Evolutionary conservation across 2,329 filamentous ascomycete genomes (phyloP), one percentile per base, ranked within the genome.

Genomic region (Cytospora piceicola): DNA sequence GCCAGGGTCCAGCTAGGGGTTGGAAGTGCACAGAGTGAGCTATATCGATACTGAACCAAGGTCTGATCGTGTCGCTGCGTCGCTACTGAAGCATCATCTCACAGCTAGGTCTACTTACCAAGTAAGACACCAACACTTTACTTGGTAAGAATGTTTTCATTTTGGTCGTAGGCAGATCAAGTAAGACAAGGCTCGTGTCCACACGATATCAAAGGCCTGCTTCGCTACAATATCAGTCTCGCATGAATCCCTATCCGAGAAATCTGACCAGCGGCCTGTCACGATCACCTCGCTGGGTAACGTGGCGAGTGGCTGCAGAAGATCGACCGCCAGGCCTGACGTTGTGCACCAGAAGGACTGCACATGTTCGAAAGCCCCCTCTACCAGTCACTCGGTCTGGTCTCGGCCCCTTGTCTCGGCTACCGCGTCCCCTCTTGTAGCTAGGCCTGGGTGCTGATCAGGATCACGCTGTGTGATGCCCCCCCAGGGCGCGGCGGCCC

Each of bases 271-370:
- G 39, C 27, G 51, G 36, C 34, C 39, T 63, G 39, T 27, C 42
- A 46, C 56, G 34, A 32, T 14, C 42, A 39, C 22, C 55, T 65
- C 59, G 55, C 29, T 60, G 63, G 61, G 58, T 27, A 55, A 49
- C 54, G 32, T 66, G 63, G 55, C 29, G 27, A 58, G 62, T 64
- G 62, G 62, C 62, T 64, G 62, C 62, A 64, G 61, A 46, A 52
- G 61, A 42, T 61, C 58, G 58, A 51, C 53, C 46, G 53, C 61
- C 42, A 61, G 55, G 49, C 51, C 34, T 42, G 17, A 64, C 58
- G 65, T 56, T 27, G 65, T 67, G 65, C 46, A 58, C 46, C 61
- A 65, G 65, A 67, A 65, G 56, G 55, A 63, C 59, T 39, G 56
- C 46, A 49, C 64, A 64, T 54, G 32, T 55, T 64, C 52, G 32